Base-by-base conservation (phyloP, 805 yeast species). In the Pichia kluyveri region DNA sequence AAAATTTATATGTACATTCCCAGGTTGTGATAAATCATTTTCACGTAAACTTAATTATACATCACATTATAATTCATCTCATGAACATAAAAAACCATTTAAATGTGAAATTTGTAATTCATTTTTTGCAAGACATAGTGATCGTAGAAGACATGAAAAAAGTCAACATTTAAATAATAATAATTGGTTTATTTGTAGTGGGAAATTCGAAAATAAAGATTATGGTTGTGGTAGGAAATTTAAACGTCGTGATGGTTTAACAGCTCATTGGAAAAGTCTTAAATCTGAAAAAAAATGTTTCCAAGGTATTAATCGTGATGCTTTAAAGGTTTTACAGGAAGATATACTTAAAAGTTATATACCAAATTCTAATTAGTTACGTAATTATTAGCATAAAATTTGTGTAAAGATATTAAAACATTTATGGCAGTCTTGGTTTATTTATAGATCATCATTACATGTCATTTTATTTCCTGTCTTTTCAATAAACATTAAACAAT, bases 261-360 rank as follows among this genome's bases (percentile, higher is more conserved):
- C 62, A n/a, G 68, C 69, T 1, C 69, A 65, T 45, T 65, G 69
- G 69, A 60, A 60, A 46, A 58, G 65, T 8, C 59, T 61, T 23
- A 65, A 63, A 56, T 68, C 69, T 11, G 60, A 56, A 32, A 60
- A 55, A 50, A 63, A 60, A 50, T 65, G 69, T 49, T 57, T 65
- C 14, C 55, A 58, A 41, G 55, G 52, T 38, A 27, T 53, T 17
- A 44, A 47, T 23, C 8, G 15, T 14, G 37, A 34, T 8, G 17
- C 8, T 12, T 10, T 34, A 3, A 34, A 34, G 17, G 9, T 15
- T 2, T 10, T 34, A 14, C 37, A 34, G 17, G 37, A 34, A 10
- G n/a, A 12, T 2, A 15, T 34, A 34, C 12, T 34, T 12, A 34
- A 34, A 5, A 34, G 12, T 34, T 12, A 12, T 23, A 4, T 23